These are phyloP conservation scores for Lipomyces starkeyi DNA, from an alignment of 805 yeast genomes.

Conservation along the genomic window DNA sequence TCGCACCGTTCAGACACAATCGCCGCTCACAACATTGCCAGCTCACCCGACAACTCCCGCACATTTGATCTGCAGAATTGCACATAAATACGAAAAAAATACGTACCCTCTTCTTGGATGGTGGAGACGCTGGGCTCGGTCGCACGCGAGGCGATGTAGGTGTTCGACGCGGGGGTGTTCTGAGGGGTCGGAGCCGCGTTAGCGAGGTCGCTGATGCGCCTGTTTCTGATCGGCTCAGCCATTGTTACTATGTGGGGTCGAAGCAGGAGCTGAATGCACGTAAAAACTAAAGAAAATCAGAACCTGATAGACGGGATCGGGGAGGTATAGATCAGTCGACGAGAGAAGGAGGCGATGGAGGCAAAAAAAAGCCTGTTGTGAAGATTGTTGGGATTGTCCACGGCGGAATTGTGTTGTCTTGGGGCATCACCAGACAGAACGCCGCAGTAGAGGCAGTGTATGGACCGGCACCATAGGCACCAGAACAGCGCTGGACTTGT, in stretches of 20 bases:
- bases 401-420: neutral
- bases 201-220: conserved; percentile 71
- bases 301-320: conserved; percentile 12
- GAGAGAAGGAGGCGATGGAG: conserved; percentile 14
- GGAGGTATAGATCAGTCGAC: neutral
- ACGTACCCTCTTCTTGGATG: conserved; percentile 67
- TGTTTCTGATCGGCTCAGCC: conserved; percentile 87
- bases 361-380: conserved; percentile 15
- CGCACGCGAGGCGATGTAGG: conserved; percentile 58
- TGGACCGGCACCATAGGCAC: neutral
- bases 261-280: neutral
- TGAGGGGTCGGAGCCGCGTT: conserved; percentile 97
- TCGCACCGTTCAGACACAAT: too few species aligned
- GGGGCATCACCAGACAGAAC: neutral
- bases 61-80: neutral
- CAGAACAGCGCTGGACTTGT: neutral
- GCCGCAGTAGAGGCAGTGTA: neutral
- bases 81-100: conserved; percentile 1
- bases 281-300: neutral
- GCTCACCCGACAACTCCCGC: neutral
- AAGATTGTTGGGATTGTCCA: neutral
- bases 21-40: neutral
- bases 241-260: conserved; percentile 47
- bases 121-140: conserved; percentile 61
- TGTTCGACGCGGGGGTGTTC: conserved; percentile 91